phyloP scores from a whole-genome alignment of 2,329 filamentous ascomycete genomes.

The Cordyceps farinosa region DNA sequence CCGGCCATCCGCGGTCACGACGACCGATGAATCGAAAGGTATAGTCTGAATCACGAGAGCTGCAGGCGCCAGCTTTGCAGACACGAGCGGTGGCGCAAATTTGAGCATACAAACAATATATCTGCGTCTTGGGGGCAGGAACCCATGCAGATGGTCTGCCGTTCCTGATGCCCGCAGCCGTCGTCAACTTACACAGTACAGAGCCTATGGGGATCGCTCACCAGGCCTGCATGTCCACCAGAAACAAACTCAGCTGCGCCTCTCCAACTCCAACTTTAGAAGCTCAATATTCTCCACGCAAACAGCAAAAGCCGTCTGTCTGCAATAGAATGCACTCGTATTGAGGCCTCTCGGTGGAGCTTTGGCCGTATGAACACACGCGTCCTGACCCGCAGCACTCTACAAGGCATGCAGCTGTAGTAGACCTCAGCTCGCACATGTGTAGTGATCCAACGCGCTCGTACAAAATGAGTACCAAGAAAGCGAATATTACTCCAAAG shows the following conservation, averaged over 20 bases:
- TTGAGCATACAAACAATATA: too few species aligned
- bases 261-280: too few species aligned
- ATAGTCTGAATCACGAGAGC: not conserved
- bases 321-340: not conserved
- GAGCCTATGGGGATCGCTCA: too few species aligned
- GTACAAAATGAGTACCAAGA: not conserved
- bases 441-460: not conserved
- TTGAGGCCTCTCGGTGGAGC: not conserved
- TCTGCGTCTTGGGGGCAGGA: too few species aligned
- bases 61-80: not conserved
- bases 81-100: too few species aligned
- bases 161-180: too few species aligned
- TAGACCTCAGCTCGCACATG: not conserved
- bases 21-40: not conserved
- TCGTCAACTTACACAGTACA: too few species aligned
- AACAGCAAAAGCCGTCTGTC: not conserved
- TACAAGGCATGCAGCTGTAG: not conserved
- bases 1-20: not conserved
- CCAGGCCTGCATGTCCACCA: too few species aligned
- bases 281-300: not conserved
- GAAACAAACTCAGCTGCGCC: too few species aligned
- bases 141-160: too few species aligned
- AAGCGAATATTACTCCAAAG: not conserved
- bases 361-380: not conserved
- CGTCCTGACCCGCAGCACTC: not conserved